These are phyloP conservation scores for Chrysanthemum lavandulifolium DNA, from an alignment of 129 eudicot species.

Conservation along the genomic window DNA sequence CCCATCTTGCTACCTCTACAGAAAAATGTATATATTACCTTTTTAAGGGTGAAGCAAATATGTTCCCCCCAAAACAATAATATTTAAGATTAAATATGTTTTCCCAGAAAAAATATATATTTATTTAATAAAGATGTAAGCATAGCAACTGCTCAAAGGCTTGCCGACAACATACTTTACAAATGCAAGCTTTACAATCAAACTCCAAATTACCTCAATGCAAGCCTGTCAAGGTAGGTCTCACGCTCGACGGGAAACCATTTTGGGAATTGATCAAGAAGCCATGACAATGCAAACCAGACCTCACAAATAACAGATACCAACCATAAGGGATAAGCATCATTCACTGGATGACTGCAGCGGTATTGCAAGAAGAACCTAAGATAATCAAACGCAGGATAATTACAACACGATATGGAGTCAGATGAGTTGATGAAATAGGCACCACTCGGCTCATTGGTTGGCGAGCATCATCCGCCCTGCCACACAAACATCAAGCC, in stretches of 20 bases:
- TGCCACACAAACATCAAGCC: slow-evolving; percentile 19
- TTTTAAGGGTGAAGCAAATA: too few species aligned
- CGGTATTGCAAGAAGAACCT: slow-evolving; percentile 74
- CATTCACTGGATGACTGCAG: slow-evolving; percentile 61
- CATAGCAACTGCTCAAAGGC: background rate
- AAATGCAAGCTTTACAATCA: background rate
- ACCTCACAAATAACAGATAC: slow-evolving; percentile 76
- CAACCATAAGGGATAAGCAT: slow-evolving; percentile 83
- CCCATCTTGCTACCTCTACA: too few species aligned
- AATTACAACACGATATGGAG: slow-evolving; percentile 68
- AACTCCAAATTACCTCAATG: slow-evolving; percentile 47
- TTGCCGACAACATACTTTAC: background rate
- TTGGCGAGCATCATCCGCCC: slow-evolving; percentile 66
- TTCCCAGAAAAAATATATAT: too few species aligned
- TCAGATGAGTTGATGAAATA: slow-evolving; percentile 60
- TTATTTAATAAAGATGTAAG: too few species aligned
- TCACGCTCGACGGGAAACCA: slow-evolving; percentile 80
- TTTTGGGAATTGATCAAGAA: slow-evolving; percentile 87
- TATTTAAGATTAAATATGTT: too few species aligned
- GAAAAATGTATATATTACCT: too few species aligned
- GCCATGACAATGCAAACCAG: slow-evolving; percentile 82
- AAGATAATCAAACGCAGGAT: slow-evolving; percentile 61
- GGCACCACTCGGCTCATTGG: slow-evolving; percentile 72
- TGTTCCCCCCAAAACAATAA: too few species aligned
- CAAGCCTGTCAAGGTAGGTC: slow-evolving; percentile 78